A percentile compares a stretch with the other conserved stretches of the same genome.
phyloP scores from a whole-genome alignment of 257 asterid species.

The Forsythia viridissima region DNA sequence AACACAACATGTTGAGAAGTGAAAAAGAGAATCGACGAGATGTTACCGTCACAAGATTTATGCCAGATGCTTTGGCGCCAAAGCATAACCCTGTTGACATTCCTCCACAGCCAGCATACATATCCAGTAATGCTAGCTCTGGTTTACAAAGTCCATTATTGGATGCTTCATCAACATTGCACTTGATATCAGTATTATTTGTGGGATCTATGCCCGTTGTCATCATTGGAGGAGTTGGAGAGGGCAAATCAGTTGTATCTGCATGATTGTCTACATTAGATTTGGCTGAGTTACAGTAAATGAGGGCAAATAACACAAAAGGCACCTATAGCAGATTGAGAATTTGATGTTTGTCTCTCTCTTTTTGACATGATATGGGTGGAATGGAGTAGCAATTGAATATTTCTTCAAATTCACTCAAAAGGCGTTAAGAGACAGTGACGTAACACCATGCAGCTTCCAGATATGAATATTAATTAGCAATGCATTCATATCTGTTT shows the following conservation, averaged over 20 bases:
- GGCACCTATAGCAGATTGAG: constrained; percentile 13
- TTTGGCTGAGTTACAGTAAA: background rate
- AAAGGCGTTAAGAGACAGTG: background rate
- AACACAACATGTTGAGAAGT: constrained; percentile 6
- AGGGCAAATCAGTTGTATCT: constrained; percentile 30
- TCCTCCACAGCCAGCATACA: constrained; percentile 63
- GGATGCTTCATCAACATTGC: constrained; percentile 21
- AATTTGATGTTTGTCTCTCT: background rate
- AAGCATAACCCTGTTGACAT: constrained; percentile 53
- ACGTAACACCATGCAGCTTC: background rate
- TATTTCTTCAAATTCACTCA: background rate
- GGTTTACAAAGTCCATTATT: constrained; percentile 14
- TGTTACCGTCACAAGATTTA: constrained; percentile 47
- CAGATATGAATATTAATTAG: background rate
- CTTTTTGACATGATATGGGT: background rate
- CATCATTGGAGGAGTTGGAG: constrained; percentile 23
- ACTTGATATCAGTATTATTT: constrained; percentile 17
- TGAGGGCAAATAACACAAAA: background rate
- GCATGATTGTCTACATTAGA: constrained; percentile 23
- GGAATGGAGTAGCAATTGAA: background rate
- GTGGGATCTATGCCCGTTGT: constrained; percentile 16
- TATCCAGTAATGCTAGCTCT: constrained; percentile 43
- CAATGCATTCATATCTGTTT: background rate
- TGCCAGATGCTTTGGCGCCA: constrained; percentile 45
- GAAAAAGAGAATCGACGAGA: constrained; percentile 2